Base-by-base conservation (phyloP, 305 asterid species). In the Stenogyne calaminthoides region DNA sequence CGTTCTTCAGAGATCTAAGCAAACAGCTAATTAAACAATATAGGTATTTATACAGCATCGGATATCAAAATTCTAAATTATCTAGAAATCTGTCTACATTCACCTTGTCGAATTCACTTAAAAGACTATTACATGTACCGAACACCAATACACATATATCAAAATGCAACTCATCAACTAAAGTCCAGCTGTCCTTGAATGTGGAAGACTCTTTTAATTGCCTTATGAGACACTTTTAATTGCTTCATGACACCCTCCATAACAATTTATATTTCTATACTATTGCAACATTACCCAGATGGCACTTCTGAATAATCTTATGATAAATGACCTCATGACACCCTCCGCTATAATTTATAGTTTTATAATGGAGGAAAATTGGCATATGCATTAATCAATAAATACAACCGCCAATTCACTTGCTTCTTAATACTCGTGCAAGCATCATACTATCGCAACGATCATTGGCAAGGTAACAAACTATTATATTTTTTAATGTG, bases 151-250 rank as follows among this genome's bases (percentile, higher is more conserved):
- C 34, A 66, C 58, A 55, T 22, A 12, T 25, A 27, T 44, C 2
- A 51, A 29, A 44, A 25, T 25, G 29, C 2, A 66, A 47, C 49
- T 72, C 29, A 77, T 32, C 34, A 70, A 64, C 72, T 42, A 62
- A 49, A 76, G 69, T 20, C 59, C 57, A 44, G 56, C 57, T 54
- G 19, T 40, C 7, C 63, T 39, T 19, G 19, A 20, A 22, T n/a
- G 6, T 42, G 34, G 5, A 69, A n/a, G 55, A 49, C 34, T 4
- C 46, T 62, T 42, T 52, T 58, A 46, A 60, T 61, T 36, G 76
- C 57, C 70, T 40, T 44, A 29, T 40, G 29, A 19, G 61, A 58
- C 44, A 4, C 56, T 62, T 42, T 52, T 46, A 56, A 60, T 68
- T 36, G 76, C 57, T 64, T 40, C 61, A 40, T 40, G 29, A 54